Base-by-base conservation (phyloP, 139 green algal genomes). In the Pseudopediastrum boryanum region DNA sequence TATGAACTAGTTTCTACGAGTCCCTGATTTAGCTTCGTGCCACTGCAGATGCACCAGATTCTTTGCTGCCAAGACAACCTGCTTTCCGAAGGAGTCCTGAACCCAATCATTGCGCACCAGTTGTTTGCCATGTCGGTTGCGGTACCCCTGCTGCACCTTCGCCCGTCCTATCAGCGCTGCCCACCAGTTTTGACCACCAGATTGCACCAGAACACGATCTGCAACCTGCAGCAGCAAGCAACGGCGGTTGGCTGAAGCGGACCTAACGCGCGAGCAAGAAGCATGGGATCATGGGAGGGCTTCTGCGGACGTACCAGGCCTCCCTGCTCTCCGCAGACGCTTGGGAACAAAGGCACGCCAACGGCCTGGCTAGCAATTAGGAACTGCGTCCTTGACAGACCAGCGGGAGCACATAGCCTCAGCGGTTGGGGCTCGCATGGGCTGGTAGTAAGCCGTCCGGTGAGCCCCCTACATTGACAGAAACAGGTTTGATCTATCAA, bases 341-440 rank as follows among this genome's bases (percentile, higher is more conserved):
- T 86, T 5, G 92, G 92, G 8, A 92, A 71, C 31, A 80, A 61
- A 0, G 91, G 89, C 16, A 94, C 16, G 42, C 84, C 81, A 4
- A 92, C 38, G 1, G 91, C 89, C 50, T 94, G 92, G 0, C 85
- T 65, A 0, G 88, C 88, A 12, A 95, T 58, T 38, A 95, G 54
- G 51, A 94, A 86, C 79, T 96, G 92, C 0, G 85, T 81, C 0
- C 91, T 77, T 0, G 84, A 87, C 0, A 95, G 63, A 1, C 92
- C 91, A 2, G 85, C 89, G 41, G 87, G 81, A 0, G 78, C 50
- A 8, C 64, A 81, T 13, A 90, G 84, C 2, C 77, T 75, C 27
- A 93, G 76, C 1, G 92, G 81, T 2, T 85, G 79, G 2, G 92
- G 91, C 73, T 95, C 85, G 44, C 86, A 90, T 0, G 91, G 83